These are phyloP conservation scores for Aspergillus brasiliensis DNA, from an alignment of 2,329 filamentous ascomycete genomes.

Conservation along the genomic window DNA sequence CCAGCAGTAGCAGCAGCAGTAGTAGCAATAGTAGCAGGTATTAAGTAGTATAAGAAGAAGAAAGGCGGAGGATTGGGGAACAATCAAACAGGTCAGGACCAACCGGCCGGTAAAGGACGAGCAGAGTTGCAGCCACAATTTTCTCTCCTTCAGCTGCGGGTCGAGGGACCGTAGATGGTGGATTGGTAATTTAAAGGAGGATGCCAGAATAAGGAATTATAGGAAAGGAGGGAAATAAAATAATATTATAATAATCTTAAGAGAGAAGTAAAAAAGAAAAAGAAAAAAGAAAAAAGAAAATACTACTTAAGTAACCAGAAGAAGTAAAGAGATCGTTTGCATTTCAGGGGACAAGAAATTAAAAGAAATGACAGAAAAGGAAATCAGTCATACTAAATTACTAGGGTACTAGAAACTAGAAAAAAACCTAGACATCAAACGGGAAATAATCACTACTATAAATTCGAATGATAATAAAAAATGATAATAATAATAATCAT, in stretches of 20 bases:
- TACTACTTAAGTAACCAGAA: not conserved
- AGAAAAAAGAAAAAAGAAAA: not conserved
- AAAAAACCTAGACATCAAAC: not conserved
- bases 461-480: not conserved
- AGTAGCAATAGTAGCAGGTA: not conserved
- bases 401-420: too few species aligned
- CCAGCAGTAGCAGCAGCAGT: not conserved
- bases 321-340: not conserved
- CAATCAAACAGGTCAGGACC: slow-evolving; percentile 2
- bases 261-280: slow-evolving; percentile 3
- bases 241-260: slow-evolving; percentile 7
- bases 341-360: too few species aligned
- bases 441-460: not conserved
- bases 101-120: slow-evolving; percentile 7
- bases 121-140: slow-evolving; percentile 12
- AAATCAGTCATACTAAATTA: too few species aligned
- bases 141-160: slow-evolving; percentile 8
- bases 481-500: not conserved
- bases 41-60: not conserved
- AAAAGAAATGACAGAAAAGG: too few species aligned
- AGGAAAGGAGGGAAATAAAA: not conserved
- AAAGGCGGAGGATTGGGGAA: slow-evolving; percentile 6
- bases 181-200: slow-evolving; percentile 8
- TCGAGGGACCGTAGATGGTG: slow-evolving; percentile 6
- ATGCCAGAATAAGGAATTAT: not conserved